phyloP scores from a whole-genome alignment of 1,139 yeast genomes.

The Suhomyces kunorum region DNA sequence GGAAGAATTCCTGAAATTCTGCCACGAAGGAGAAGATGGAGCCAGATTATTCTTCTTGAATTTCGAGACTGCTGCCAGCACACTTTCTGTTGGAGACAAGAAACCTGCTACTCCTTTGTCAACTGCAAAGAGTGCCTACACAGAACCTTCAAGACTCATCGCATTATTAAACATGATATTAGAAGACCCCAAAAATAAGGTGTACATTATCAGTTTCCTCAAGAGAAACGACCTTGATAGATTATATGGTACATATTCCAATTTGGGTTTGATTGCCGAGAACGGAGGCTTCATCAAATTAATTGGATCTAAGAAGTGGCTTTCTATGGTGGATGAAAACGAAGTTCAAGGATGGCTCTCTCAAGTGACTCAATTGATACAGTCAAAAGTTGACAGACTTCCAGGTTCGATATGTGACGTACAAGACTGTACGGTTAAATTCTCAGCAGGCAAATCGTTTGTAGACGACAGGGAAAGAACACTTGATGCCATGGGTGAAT shows the following conservation, averaged over 20 bases:
- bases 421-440: conserved; percentile 74
- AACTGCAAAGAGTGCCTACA: conserved; percentile 32
- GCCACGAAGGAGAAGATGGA: conserved; percentile 29
- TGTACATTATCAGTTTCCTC: conserved; percentile 70
- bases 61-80: conserved; percentile 46
- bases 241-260: conserved; percentile 64
- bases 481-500: conserved; percentile 73
- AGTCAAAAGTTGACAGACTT: conserved; percentile 71
- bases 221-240: conserved; percentile 66
- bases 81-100: conserved; percentile 22
- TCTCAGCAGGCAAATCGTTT: conserved; percentile 65
- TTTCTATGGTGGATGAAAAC: conserved; percentile 56
- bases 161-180: conserved; percentile 52
- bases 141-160: conserved; percentile 52
- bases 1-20: conserved; percentile 39
- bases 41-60: conserved; percentile 58
- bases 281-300: conserved; percentile 76
- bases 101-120: conserved; percentile 13
- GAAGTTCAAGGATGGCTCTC: conserved; percentile 62
- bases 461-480: conserved; percentile 68
- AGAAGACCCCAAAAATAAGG: conserved; percentile 54
- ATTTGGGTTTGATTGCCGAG: conserved; percentile 84
- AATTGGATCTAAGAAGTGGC: conserved; percentile 60
- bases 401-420: conserved; percentile 76
- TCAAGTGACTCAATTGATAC: conserved; percentile 57